Conservation (phyloP, 2,329 filamentous ascomycete genomes). For the Huntiella bhutanensis region DNA sequence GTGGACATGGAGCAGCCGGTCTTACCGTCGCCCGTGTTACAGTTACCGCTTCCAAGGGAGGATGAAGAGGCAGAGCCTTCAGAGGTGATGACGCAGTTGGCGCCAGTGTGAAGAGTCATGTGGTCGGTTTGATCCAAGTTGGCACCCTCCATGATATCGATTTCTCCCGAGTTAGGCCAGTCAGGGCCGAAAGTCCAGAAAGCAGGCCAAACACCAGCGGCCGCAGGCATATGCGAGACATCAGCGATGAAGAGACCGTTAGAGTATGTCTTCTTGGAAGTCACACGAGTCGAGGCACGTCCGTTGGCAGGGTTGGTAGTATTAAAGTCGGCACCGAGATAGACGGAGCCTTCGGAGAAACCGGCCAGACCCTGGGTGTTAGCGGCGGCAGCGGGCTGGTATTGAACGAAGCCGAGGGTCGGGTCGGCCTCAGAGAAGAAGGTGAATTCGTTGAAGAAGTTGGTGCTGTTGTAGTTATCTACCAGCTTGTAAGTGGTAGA, state of each 20-base stretch:
- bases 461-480: slow-evolving; percentile 29
- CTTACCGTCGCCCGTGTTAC: slow-evolving; percentile 33
- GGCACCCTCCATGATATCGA: slow-evolving; percentile 66
- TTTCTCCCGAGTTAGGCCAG: slow-evolving; percentile 55
- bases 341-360: slow-evolving; percentile 35
- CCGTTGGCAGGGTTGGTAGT: slow-evolving; percentile 37
- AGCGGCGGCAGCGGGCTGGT: slow-evolving; percentile 41
- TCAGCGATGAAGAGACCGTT: slow-evolving; percentile 55
- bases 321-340: slow-evolving; percentile 49
- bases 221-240: slow-evolving; percentile 56
- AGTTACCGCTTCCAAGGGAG: slow-evolving; percentile 31
- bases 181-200: slow-evolving; percentile 48
- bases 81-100: slow-evolving; percentile 38
- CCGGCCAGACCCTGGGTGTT: slow-evolving; percentile 38
- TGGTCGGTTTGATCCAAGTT: slow-evolving; percentile 40
- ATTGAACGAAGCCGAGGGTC: slow-evolving; percentile 57
- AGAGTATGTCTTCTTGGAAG: slow-evolving; percentile 46
- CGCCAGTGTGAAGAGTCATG: slow-evolving; percentile 48
- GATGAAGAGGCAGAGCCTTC: slow-evolving; percentile 30
- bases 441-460: slow-evolving; percentile 37
- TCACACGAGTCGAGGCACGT: slow-evolving; percentile 50
- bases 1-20: slow-evolving; percentile 41
- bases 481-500: slow-evolving; percentile 24
- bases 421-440: slow-evolving; percentile 45
- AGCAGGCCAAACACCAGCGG: slow-evolving; percentile 54